Evolutionary conservation across 2,329 filamentous ascomycete genomes (phyloP), one percentile per base, ranked within the genome.

Genomic region (Cladophialophora psammophila): DNA sequence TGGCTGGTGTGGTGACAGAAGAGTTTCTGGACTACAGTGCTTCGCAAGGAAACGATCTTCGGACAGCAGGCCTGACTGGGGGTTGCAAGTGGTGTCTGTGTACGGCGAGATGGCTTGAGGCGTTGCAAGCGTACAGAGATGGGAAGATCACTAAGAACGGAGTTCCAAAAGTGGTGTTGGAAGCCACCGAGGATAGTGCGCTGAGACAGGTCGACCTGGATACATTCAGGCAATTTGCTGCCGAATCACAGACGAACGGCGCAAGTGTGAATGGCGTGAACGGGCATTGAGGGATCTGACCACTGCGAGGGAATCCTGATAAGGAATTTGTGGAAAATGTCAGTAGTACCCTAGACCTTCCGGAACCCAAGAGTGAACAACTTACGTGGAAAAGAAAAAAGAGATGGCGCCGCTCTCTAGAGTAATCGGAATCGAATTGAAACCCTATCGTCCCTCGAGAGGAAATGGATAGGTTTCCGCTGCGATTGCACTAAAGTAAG

Each of bases 401-500:
- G 78, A 75, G 82, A 87, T 89, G 90, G 87, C 89, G 88, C 87
- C 90, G 86, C 88, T 90, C 87, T 63, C 88, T 89, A 90, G 90
- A 92, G 88, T 93, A 89, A 94, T 93, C 91, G 90, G 91, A 93
- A 93, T 94, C 90, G 91, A 92, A 92, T 93, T 85, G 85, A 89
- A 89, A 85, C 82, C 77, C 79, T 73, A 72, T 50, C 59, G 36
- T 48, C 53, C 67, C 66, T 62, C 56, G 64, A 68, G 60, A 68
- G 42, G 10, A 77, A 76, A 78, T 74, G 73, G 77, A 74, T 72
- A 67, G 69, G 72, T 81, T 85, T 84, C 94, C 88, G 92, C 92
- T 87, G 91, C 91, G 91, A 95, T 95, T 92, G 92, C 90, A 94
- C 92, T 95, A 85, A 92, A 93, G 91, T 93, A 88, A 89, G 88